Conservation (phyloP, 1,284 basidiomycete species). For the Heterobasidion occidentale region DNA sequence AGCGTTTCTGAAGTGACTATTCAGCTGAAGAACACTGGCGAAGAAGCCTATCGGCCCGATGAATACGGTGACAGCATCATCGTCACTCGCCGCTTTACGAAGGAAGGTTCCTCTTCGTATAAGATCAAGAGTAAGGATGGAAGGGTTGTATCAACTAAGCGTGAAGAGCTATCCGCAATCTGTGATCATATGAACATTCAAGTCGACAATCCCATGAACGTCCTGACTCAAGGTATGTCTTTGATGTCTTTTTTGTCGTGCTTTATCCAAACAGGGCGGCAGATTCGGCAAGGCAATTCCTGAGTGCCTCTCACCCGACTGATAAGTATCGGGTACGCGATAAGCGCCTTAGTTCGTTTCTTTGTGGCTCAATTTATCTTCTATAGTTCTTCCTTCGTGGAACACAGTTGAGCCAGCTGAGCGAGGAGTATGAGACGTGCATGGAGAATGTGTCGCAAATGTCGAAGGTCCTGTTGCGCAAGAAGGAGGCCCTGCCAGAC, state of each 20-base stretch:
- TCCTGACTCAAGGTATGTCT: constrained; percentile 77
- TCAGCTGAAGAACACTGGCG: constrained; percentile 80
- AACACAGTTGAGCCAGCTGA: constrained; percentile 85
- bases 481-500: constrained; percentile 70
- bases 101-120: constrained; percentile 72
- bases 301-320: constrained; percentile 75
- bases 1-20: constrained; percentile 77
- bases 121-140: constrained; percentile 76
- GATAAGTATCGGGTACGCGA: constrained; percentile 82
- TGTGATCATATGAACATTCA: constrained; percentile 94
- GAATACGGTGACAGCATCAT: constrained; percentile 81
- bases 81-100: constrained; percentile 78
- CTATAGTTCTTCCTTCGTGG: constrained; percentile 88
- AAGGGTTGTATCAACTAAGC: constrained; percentile 69
- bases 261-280: background rate
- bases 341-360: background rate
- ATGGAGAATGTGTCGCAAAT: constrained; percentile 66
- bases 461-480: constrained; percentile 53
- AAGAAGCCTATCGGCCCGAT: constrained; percentile 81
- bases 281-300: constrained; percentile 59
- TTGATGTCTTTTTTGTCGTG: background rate
- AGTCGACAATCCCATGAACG: constrained; percentile 95
- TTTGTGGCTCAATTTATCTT: background rate
- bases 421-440: constrained; percentile 79
- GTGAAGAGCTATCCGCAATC: constrained; percentile 81